Conservation (phyloP, 108 stramenopile species). For the Conticribra weissflogii region DNA sequence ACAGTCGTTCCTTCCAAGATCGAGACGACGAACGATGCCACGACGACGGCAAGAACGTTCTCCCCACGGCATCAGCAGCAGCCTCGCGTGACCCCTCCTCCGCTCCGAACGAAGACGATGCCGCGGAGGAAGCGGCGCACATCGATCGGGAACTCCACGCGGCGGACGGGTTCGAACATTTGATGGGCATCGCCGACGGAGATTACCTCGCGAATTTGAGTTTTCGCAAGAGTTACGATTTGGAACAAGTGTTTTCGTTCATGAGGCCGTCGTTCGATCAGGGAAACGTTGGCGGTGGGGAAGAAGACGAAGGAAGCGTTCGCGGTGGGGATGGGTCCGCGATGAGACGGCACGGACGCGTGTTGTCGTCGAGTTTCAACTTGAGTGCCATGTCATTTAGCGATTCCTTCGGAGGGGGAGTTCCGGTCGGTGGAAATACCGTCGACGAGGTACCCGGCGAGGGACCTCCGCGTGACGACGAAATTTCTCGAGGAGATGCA, state of each 20-base stretch:
- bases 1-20: neutral
- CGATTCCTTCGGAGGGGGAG: conserved; percentile 6
- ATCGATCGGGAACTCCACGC: neutral
- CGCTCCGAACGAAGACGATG: neutral
- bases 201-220: conserved; percentile 23
- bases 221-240: conserved; percentile 41
- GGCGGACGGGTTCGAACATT: neutral
- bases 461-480: neutral
- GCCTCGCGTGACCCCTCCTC: no score
- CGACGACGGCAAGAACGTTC: no score
- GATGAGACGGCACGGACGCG: neutral
- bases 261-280: conserved; percentile 15
- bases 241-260: conserved; percentile 42
- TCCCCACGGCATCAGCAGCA: neutral
- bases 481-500: no score
- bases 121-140: neutral
- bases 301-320: conserved; percentile 1
- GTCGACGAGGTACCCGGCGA: neutral
- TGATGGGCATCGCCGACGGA: conserved; percentile 12
- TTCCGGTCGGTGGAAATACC: neutral
- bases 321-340: neutral
- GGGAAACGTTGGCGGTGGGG: conserved; percentile 1
- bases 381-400: conserved; percentile 13
- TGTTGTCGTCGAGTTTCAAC: neutral
- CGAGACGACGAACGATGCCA: neutral